Conservation (phyloP, 2,329 filamentous ascomycete species). For the Ophiostoma sp. region DNA sequence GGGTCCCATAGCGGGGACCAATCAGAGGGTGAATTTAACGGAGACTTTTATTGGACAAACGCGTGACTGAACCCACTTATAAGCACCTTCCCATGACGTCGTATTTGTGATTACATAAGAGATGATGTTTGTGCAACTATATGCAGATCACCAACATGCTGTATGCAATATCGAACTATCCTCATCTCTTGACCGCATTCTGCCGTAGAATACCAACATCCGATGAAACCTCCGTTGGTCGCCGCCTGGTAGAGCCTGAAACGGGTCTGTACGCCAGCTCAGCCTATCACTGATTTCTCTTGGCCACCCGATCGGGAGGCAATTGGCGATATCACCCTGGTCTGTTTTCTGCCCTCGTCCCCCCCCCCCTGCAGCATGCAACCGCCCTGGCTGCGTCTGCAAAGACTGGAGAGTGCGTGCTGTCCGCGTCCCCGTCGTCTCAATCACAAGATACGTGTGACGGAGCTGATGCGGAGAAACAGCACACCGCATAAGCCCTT, state of each 20-base stretch:
- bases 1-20: slow-evolving; percentile 49
- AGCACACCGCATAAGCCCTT: background rate
- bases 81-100: background rate
- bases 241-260: background rate
- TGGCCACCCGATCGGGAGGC: background rate
- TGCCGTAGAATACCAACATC: no score
- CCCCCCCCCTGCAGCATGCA: background rate
- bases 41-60: background rate
- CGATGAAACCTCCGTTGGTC: background rate
- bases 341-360: background rate
- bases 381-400: background rate
- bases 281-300: background rate
- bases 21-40: slow-evolving; percentile 24
- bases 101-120: no score
- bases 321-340: background rate
- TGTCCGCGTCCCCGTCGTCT: no score
- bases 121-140: no score
- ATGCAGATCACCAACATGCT: no score
- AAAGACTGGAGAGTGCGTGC: background rate
- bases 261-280: background rate
- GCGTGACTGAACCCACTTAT: background rate
- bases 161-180: no score
- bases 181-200: no score
- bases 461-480: background rate
- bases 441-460: background rate